Conservation (phyloP, 495 filamentous ascomycete species). For the Aspergillus sparsus region DNA sequence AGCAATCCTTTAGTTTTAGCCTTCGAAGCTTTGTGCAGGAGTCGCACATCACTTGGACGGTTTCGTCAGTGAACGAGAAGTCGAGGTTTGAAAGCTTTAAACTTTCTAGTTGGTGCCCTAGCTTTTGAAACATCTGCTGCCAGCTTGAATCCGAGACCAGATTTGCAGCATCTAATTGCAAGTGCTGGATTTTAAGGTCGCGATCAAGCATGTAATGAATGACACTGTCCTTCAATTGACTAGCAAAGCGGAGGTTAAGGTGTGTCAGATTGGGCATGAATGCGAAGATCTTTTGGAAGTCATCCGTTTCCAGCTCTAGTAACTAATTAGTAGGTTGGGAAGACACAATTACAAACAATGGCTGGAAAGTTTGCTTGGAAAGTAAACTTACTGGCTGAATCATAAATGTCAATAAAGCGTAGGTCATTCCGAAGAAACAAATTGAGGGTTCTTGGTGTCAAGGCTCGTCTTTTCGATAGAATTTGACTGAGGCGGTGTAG, state of each 20-base stretch:
- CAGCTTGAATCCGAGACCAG: conserved; percentile 72
- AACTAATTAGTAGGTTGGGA: conserved; percentile 17
- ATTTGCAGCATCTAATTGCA: conserved; percentile 76
- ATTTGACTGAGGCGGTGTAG: conserved; percentile 77
- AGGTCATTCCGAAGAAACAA: conserved; percentile 73
- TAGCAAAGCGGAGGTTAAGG: conserved; percentile 74
- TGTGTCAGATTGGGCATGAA: conserved; percentile 64
- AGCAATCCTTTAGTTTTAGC: conserved; percentile 70
- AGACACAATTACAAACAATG: background rate
- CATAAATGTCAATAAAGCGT: conserved; percentile 72
- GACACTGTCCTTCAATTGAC: conserved; percentile 81
- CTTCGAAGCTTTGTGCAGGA: conserved; percentile 65
- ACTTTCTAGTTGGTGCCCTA: conserved; percentile 62
- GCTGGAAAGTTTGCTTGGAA: background rate
- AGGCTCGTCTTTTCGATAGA: conserved; percentile 73
- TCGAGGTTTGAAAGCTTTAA: conserved; percentile 69
- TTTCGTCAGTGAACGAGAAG: conserved; percentile 71
- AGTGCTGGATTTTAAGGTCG: conserved; percentile 57
- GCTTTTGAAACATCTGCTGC: conserved; percentile 61
- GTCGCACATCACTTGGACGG: conserved; percentile 54
- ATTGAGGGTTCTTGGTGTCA: conserved; percentile 68
- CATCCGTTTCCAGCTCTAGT: conserved; percentile 66
- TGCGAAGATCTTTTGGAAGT: conserved; percentile 80
- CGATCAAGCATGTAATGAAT: conserved; percentile 77
- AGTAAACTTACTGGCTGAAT: conserved; percentile 62